Conservation (phyloP, 2,329 filamentous ascomycete species). For the Pseudocercospora musae region DNA sequence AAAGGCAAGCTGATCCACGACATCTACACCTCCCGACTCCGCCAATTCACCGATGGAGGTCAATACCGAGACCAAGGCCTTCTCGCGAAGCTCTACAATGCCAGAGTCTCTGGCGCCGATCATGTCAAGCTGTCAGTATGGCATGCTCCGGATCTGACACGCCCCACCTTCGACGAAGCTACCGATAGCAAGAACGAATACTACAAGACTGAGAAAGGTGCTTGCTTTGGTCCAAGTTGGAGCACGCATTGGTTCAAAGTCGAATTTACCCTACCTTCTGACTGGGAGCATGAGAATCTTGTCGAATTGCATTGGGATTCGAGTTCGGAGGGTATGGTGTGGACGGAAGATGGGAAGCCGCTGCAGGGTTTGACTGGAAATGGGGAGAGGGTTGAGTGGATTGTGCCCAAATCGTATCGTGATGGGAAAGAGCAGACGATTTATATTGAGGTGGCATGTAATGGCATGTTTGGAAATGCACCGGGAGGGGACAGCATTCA, state of each 20-base stretch:
- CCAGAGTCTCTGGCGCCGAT: conserved; percentile 62
- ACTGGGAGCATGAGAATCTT: conserved; percentile 70
- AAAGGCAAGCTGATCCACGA: conserved; percentile 76
- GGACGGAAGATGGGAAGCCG: conserved; percentile 84
- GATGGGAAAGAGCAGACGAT: conserved; percentile 85
- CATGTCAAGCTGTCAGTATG: conserved; percentile 73
- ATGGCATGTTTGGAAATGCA: conserved; percentile 96
- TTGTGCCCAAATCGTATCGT: conserved; percentile 75
- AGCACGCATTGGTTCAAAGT: conserved; percentile 97
- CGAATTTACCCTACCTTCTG: conserved; percentile 69
- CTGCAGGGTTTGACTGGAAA: conserved; percentile 89
- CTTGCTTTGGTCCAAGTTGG: conserved; percentile 90
- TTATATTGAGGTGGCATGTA: conserved; percentile 98
- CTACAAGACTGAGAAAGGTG: conserved; percentile 68
- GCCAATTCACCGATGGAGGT: conserved; percentile 73
- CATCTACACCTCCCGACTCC: conserved; percentile 81
- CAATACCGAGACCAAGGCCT: conserved; percentile 50
- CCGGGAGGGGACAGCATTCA: conserved; percentile 81
- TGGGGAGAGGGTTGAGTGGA: conserved; percentile 86
- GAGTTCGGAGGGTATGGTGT: conserved; percentile 90
- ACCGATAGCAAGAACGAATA: conserved; percentile 64
- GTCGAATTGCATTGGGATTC: conserved; percentile 97
- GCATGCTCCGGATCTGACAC: conserved; percentile 66
- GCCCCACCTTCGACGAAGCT: conserved; percentile 85
- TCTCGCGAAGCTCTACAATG: conserved; percentile 70